Conservation (phyloP, 2,329 filamentous ascomycete genomes). For the Hysterium pulicare region DNA sequence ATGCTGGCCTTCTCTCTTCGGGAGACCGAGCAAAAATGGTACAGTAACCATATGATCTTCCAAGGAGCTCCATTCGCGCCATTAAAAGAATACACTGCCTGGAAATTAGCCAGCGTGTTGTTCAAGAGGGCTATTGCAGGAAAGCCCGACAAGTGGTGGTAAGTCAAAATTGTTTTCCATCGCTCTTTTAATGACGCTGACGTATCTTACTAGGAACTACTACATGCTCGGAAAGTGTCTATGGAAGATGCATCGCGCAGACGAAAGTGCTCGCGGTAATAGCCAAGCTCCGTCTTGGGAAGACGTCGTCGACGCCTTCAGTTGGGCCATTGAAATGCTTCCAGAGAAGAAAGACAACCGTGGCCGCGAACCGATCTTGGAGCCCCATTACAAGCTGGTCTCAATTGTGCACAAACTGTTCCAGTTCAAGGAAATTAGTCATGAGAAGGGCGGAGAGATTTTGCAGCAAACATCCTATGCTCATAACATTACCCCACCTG, state of each 20-base stretch:
- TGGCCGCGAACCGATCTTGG: constrained; percentile 76
- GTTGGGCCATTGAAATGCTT: constrained; percentile 58
- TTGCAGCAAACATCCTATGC: constrained; percentile 55
- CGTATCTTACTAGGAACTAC: constrained; percentile 44
- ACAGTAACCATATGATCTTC: constrained; percentile 55
- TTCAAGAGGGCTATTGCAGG: constrained; percentile 58
- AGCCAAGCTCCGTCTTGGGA: constrained; percentile 31
- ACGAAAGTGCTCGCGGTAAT: constrained; percentile 37
- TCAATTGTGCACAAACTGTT: constrained; percentile 81
- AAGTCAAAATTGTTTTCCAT: constrained; percentile 26
- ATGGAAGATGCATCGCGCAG: constrained; percentile 65
- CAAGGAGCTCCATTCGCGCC: constrained; percentile 56
- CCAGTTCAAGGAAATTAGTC: constrained; percentile 43
- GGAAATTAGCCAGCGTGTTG: constrained; percentile 62
- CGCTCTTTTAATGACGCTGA: not conserved
- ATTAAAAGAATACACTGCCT: constrained; percentile 58
- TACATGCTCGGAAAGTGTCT: constrained; percentile 69
- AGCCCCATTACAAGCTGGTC: constrained; percentile 90
- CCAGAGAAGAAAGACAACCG: constrained; percentile 59
- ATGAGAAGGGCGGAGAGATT: constrained; percentile 48
- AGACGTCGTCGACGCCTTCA: constrained; percentile 55
- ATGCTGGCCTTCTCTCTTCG: constrained; percentile 63
- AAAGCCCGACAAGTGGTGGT: constrained; percentile 62
- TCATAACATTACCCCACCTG: constrained; percentile 47
- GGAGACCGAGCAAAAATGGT: constrained; percentile 60